Conservation (phyloP, 768 basidiomycete species). For the Macrolepiota dolichaula region DNA sequence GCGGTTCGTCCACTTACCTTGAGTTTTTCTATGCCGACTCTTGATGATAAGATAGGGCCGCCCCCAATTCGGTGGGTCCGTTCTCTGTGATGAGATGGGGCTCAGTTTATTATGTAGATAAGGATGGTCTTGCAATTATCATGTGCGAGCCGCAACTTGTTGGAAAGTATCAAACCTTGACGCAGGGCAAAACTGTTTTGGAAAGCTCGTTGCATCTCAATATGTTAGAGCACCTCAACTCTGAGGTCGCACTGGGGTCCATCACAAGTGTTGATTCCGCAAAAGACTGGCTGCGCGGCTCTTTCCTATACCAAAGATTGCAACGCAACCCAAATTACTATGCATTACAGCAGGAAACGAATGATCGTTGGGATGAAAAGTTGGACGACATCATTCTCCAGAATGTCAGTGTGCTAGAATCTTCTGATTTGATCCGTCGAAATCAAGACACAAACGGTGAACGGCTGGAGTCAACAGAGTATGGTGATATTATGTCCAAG, state of each 20-base stretch:
- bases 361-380: slow-evolving; percentile 55
- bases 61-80: slow-evolving; percentile 76
- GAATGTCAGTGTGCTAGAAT: slow-evolving; percentile 56
- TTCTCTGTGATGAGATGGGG: neutral
- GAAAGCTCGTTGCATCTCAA: slow-evolving; percentile 85
- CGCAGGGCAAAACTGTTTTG: slow-evolving; percentile 69
- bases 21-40: neutral
- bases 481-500: slow-evolving; percentile 87
- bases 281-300: slow-evolving; percentile 77
- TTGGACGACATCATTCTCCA: slow-evolving; percentile 73
- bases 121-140: slow-evolving; percentile 80
- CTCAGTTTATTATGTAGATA: slow-evolving; percentile 45
- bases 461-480: slow-evolving; percentile 61
- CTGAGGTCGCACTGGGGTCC: slow-evolving; percentile 86
- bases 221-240: slow-evolving; percentile 89
- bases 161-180: slow-evolving; percentile 65
- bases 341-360: slow-evolving; percentile 42
- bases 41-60: slow-evolving; percentile 53
- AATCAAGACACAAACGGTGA: slow-evolving; percentile 31
- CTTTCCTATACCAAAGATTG: slow-evolving; percentile 87
- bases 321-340: slow-evolving; percentile 83
- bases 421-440: slow-evolving; percentile 57
- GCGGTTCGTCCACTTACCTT: slow-evolving; percentile 53
- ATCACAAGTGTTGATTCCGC: slow-evolving; percentile 70
- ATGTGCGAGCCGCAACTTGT: slow-evolving; percentile 75